Conservation (phyloP, 331 rosid species). For the Phaseolus coccineus region DNA sequence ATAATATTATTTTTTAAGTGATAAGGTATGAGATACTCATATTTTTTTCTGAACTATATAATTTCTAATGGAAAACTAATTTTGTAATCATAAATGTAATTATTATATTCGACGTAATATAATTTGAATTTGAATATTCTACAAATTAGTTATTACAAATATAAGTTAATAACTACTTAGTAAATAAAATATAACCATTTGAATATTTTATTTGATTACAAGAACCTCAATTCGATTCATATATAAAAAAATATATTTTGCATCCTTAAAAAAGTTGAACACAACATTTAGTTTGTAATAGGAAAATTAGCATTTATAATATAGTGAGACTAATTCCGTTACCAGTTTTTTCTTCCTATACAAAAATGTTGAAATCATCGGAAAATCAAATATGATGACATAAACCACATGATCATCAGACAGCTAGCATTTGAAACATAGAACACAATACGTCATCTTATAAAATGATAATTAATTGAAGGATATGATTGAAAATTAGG, state of each 20-base stretch:
- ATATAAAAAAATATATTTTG: no score
- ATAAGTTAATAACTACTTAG: no score
- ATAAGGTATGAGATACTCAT: neutral
- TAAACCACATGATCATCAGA: neutral
- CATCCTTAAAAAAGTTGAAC: no score
- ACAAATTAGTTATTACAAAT: no score
- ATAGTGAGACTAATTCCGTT: neutral
- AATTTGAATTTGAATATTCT: no score
- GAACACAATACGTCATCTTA: neutral
- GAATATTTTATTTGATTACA: no score
- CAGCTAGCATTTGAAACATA: constrained; percentile 28
- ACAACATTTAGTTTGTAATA: no score
- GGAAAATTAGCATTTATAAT: no score
- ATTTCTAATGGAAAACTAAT: neutral
- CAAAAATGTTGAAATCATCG: neutral
- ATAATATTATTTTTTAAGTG: neutral
- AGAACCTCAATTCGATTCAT: no score
- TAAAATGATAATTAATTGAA: neutral
- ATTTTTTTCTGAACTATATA: neutral
- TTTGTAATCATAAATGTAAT: no score
- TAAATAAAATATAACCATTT: no score
- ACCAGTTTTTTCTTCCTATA: neutral
- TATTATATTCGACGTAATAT: no score
- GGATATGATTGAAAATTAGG: neutral
- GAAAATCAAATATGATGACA: neutral